phyloP scores from a whole-genome alignment of 1,284 basidiomycete genomes.

The Cystobasidium pallidum region DNA sequence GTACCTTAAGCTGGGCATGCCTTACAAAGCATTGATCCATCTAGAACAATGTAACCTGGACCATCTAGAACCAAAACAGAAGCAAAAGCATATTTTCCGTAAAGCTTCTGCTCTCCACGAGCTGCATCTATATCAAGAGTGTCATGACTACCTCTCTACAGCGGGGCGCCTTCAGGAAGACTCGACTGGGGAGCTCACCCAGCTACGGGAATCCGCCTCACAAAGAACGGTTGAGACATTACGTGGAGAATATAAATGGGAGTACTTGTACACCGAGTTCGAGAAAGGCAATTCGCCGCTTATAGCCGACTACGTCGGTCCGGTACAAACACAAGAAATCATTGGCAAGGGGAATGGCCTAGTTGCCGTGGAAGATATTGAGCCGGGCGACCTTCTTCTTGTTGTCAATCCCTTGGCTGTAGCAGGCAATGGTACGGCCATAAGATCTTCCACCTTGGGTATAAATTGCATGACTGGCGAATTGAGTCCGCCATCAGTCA shows the following conservation, averaged over 20 bases:
- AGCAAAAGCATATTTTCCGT: constrained; percentile 11
- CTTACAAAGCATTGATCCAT: constrained; percentile 2
- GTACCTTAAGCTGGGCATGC: constrained; percentile 9
- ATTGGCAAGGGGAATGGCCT: constrained; percentile 43
- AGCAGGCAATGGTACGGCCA: neutral
- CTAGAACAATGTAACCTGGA: neutral
- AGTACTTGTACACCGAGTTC: constrained; percentile 1
- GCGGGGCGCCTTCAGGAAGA: neutral
- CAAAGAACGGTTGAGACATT: neutral
- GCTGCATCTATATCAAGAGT: neutral
- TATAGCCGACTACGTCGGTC: constrained; percentile 36
- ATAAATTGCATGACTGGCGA: constrained; percentile 45
- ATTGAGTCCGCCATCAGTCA: constrained; percentile 42
- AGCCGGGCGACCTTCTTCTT: constrained; percentile 47
- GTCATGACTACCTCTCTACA: neutral
- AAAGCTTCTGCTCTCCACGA: constrained; percentile 16
- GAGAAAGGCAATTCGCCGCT: neutral
- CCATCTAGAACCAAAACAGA: constrained; percentile 6
- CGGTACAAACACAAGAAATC: constrained; percentile 15
- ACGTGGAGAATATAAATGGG: constrained; percentile 33
- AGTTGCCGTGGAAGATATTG: constrained; percentile 43
- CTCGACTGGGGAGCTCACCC: neutral
- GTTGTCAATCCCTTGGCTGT: constrained; percentile 47
- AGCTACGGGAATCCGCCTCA: neutral
- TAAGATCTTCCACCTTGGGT: constrained; percentile 24